Evolutionary conservation across 2,329 filamentous ascomycete species (phyloP).

Genomic region (Xylariomycetidae sp.): DNA sequence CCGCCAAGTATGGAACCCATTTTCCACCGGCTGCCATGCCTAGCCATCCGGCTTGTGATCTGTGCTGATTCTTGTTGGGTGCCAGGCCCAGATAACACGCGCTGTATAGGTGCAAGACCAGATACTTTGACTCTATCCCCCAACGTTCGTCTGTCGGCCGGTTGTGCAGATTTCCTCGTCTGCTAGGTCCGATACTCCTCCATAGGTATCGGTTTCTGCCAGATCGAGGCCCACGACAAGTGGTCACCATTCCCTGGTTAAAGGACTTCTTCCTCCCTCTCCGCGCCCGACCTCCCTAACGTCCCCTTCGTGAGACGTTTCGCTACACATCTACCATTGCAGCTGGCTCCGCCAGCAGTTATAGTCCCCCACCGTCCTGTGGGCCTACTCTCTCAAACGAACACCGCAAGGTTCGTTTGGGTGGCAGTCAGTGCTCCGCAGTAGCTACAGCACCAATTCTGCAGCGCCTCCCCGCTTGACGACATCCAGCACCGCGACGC

Average conservation of each 20-base stretch:
- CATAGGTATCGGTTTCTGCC: constrained; percentile 77
- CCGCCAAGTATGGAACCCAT: constrained; percentile 66
- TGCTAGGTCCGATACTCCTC: constrained; percentile 78
- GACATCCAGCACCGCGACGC: constrained; percentile 5
- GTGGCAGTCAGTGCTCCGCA: constrained; percentile 95
- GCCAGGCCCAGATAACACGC: constrained; percentile 61
- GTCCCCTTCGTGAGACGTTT: constrained; percentile 63
- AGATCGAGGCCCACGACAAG: constrained; percentile 52
- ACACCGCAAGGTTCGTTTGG: constrained; percentile 94
- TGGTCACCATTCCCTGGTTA: constrained; percentile 82
- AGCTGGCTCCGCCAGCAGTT: constrained; percentile 86
- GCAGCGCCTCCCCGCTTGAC: constrained; percentile 19
- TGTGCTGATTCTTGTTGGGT: too few species aligned
- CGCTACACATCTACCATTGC: constrained; percentile 43
- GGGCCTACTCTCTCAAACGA: constrained; percentile 97
- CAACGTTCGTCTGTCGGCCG: constrained; percentile 9
- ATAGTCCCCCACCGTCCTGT: constrained; percentile 59
- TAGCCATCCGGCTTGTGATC: too few species aligned
- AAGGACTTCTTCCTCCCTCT: constrained; percentile 78
- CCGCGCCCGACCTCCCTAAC: constrained; percentile 88
- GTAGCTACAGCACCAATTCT: constrained; percentile 38
- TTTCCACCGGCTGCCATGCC: too few species aligned
- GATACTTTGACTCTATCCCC: constrained; percentile 4
- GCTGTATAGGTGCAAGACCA: constrained; percentile 17
- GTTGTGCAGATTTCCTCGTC: constrained; percentile 60